These are phyloP conservation scores for Phragmites australis DNA, from an alignment of 176 grass and related monocot species.

Conservation along the genomic window DNA sequence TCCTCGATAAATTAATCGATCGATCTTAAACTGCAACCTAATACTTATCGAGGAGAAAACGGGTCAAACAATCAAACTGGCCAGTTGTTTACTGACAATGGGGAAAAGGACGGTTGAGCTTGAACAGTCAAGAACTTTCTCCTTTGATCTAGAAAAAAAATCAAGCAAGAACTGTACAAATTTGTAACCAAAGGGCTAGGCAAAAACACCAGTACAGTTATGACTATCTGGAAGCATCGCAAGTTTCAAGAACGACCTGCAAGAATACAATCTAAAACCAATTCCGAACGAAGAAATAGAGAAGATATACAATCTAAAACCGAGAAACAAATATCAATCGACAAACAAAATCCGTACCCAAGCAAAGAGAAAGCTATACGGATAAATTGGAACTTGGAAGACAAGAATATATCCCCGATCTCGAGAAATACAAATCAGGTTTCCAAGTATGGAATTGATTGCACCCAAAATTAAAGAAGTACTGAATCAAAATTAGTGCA, in stretches of 20 bases:
- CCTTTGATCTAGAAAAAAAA: neutral
- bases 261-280: neutral
- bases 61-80: neutral
- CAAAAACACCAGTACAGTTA: no score
- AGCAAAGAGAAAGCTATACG: neutral
- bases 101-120: neutral
- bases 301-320: neutral
- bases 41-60: neutral
- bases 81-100: neutral
- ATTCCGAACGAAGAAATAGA: neutral
- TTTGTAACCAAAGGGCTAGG: no score
- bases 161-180: neutral
- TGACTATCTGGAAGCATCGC: neutral
- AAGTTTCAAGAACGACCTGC: neutral
- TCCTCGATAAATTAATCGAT: no score
- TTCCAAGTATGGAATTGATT: constrained; percentile 7
- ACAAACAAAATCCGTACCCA: neutral
- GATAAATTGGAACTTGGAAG: neutral
- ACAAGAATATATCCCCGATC: constrained; percentile 21
- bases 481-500: neutral
- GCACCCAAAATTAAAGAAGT: neutral
- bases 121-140: neutral
- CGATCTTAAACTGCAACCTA: neutral
- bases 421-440: constrained; percentile 17
- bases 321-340: constrained; percentile 13